Conservation (phyloP, 2,329 filamentous ascomycete genomes). For the Ophiostoma quercus region DNA sequence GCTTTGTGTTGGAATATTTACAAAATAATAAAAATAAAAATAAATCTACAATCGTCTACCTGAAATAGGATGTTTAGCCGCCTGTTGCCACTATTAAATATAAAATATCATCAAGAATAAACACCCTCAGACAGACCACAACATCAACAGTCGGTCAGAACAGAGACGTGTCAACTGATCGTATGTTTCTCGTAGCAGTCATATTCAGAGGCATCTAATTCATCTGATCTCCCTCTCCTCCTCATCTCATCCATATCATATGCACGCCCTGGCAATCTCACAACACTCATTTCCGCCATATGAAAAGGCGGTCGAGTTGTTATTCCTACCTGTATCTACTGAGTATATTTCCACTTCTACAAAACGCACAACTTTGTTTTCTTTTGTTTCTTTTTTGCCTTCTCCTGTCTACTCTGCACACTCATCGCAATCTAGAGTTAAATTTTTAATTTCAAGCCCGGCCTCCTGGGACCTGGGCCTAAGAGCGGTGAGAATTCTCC, state of each 20-base stretch:
- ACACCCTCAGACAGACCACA: background rate
- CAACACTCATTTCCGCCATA: background rate
- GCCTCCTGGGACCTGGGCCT: background rate
- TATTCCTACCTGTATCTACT: background rate
- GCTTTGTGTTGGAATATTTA: background rate
- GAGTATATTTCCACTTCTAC: background rate
- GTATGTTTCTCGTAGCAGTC: background rate
- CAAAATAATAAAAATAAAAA: too few relatives aligned
- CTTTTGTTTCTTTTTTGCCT: background rate
- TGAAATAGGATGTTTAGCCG: background rate
- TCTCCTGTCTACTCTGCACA: background rate
- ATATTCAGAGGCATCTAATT: background rate
- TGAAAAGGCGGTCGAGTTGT: background rate
- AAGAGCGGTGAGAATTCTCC: conserved; percentile 21
- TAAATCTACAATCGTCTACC: too few relatives aligned
- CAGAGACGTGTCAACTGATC: conserved; percentile 1
- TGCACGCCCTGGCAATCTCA: background rate
- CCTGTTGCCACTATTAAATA: background rate
- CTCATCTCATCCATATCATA: background rate
- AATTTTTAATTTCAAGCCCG: background rate
- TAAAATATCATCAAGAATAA: background rate
- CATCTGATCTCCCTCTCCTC: background rate
- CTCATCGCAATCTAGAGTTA: background rate
- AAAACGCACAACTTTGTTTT: conserved; percentile 1
- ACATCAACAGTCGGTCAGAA: background rate